Evolutionary conservation across 2,329 filamentous ascomycete genomes (phyloP).

Genomic region (Fusarium clavum): DNA sequence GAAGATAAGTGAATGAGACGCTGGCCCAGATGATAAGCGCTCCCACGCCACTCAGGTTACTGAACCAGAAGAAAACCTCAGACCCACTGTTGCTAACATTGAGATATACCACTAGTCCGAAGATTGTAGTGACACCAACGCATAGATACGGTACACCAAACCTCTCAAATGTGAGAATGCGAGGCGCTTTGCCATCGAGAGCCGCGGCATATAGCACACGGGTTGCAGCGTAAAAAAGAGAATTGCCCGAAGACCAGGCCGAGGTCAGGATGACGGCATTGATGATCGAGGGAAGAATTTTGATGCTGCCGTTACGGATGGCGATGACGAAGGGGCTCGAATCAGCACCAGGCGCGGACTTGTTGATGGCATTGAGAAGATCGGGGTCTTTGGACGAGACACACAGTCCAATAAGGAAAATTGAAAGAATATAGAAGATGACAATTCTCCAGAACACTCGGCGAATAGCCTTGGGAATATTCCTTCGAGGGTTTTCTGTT

Average conservation of each 20-base stretch:
- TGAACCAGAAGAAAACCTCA: conserved; percentile 33
- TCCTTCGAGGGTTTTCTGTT: conserved; percentile 7
- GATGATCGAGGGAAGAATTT: conserved; percentile 72
- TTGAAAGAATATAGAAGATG: conserved; percentile 72
- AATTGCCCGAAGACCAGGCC: conserved; percentile 71
- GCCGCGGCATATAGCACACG: conserved; percentile 77
- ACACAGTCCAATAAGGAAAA: conserved; percentile 70
- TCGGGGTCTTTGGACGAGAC: conserved; percentile 73
- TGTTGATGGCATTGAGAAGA: conserved; percentile 67
- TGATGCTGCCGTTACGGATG: conserved; percentile 74
- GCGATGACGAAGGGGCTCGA: conserved; percentile 73
- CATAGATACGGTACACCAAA: conserved; percentile 32
- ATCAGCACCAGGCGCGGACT: conserved; percentile 55
- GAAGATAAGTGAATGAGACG: conserved; percentile 53
- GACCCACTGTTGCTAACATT: conserved; percentile 29
- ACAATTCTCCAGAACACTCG: conserved; percentile 72
- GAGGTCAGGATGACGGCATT: conserved; percentile 77
- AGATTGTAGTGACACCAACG: conserved; percentile 6
- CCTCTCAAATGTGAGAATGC: conserved; percentile 10
- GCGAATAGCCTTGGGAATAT: conserved; percentile 63
- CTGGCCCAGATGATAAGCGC: conserved; percentile 61
- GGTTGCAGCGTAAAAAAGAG: conserved; percentile 73
- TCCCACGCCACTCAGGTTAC: conserved; percentile 21
- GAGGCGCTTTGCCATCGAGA: conserved; percentile 69
- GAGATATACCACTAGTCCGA: conserved; percentile 41